Evolutionary conservation across 495 filamentous ascomycete genomes (phyloP).

Genomic region (Aspergillus bertholletiae): DNA sequence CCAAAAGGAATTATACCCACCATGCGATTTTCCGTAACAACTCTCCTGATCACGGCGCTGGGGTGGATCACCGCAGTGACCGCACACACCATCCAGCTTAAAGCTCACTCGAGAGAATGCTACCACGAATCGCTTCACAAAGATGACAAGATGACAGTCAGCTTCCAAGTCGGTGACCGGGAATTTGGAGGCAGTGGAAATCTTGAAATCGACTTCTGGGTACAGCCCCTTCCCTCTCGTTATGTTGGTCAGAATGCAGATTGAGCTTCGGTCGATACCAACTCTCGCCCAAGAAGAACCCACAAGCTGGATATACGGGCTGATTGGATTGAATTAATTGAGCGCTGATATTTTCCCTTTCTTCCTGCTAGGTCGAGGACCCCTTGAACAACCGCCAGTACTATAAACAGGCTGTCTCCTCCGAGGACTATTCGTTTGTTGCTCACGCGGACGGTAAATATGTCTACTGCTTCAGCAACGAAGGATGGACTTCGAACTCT

Average conservation of each 20-base stretch:
- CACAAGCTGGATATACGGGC: not conserved
- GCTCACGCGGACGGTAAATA: constrained; percentile 84
- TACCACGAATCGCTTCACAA: constrained; percentile 92
- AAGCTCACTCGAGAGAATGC: constrained; percentile 88
- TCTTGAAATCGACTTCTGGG: constrained; percentile 97
- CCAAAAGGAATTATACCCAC: constrained; percentile 9
- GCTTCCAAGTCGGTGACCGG: constrained; percentile 95
- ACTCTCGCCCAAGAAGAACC: not conserved
- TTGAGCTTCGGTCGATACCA: not conserved
- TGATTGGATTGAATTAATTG: not conserved
- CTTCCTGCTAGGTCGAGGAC: constrained; percentile 64
- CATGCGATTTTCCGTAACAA: constrained; percentile 54
- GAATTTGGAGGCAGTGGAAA: constrained; percentile 95
- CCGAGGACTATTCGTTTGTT: constrained; percentile 89
- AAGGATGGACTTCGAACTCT: constrained; percentile 84
- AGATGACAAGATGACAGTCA: constrained; percentile 97
- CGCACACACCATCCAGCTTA: constrained; percentile 93
- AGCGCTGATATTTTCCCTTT: constrained; percentile 14
- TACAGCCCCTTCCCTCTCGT: constrained; percentile 38
- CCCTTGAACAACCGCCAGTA: constrained; percentile 69
- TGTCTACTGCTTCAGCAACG: constrained; percentile 98
- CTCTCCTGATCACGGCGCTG: constrained; percentile 60
- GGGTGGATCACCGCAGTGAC: constrained; percentile 58
- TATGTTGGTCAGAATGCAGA: not conserved
- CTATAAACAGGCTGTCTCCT: constrained; percentile 73